These are phyloP conservation scores for Malus hybrid DNA, from an alignment of 331 rosid genomes.

Conservation along the genomic window DNA sequence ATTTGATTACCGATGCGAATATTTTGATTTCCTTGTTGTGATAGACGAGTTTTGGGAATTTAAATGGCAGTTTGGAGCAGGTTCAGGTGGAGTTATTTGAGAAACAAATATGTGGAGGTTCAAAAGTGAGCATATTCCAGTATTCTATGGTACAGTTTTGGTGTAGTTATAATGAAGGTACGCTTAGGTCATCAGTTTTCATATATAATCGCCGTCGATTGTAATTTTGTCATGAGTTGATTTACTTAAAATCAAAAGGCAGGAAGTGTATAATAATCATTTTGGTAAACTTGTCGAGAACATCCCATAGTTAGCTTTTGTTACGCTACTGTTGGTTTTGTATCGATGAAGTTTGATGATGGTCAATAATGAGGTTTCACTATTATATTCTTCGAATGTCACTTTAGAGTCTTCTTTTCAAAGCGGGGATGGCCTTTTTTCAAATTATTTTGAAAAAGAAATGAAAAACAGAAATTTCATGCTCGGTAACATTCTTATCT, in stretches of 20 bases:
- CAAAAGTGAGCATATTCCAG: conserved; percentile 74
- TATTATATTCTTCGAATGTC: background rate
- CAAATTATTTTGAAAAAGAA: background rate
- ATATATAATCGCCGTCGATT: background rate
- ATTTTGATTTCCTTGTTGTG: conserved; percentile 31
- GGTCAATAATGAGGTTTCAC: background rate
- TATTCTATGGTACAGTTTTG: conserved; percentile 69
- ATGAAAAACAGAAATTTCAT: too few species aligned
- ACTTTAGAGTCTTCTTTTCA: background rate
- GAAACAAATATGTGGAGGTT: conserved; percentile 69
- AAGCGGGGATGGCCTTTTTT: too few species aligned
- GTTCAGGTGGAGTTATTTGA: conserved; percentile 88
- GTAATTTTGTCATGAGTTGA: conserved; percentile 1
- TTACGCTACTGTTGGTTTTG: background rate
- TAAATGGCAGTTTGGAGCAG: conserved; percentile 99
- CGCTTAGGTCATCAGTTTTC: conserved; percentile 8
- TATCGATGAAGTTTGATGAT: background rate
- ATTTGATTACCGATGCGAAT: background rate
- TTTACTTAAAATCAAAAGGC: background rate
- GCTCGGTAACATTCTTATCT: background rate
- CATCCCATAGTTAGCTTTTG: background rate
- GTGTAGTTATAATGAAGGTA: conserved; percentile 51
- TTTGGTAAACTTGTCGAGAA: background rate
- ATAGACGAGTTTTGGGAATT: conserved; percentile 76
- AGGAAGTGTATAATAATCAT: background rate